A percentile compares a stretch with the other conserved stretches of the same genome.
phyloP scores from a whole-genome alignment of 2,329 filamentous ascomycete species.

The Neoarthrinium moseri region DNA sequence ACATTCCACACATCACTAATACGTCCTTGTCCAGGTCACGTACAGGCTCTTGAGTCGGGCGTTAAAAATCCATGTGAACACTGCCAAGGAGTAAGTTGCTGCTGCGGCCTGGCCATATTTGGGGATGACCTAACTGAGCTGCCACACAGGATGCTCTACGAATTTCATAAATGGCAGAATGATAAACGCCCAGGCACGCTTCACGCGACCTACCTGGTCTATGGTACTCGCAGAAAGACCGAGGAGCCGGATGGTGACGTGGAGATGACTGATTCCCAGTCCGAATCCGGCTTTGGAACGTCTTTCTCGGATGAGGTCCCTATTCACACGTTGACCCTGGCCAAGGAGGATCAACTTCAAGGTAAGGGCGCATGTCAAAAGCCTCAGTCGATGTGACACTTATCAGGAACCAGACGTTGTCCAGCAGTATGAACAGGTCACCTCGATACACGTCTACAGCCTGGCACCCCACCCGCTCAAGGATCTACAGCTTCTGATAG shows the following conservation, averaged over 20 bases:
- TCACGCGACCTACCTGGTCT: slow-evolving; percentile 91
- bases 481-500: slow-evolving; percentile 69
- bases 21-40: slow-evolving; percentile 62
- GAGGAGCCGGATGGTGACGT: slow-evolving; percentile 60
- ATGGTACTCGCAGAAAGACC: slow-evolving; percentile 58
- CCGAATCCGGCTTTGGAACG: slow-evolving; percentile 48
- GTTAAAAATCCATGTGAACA: slow-evolving; percentile 79
- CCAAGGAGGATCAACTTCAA: slow-evolving; percentile 70
- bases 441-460: slow-evolving; percentile 85
- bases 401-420: slow-evolving; percentile 54
- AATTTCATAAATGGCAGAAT: slow-evolving; percentile 80
- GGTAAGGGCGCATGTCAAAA: slow-evolving; percentile 39
- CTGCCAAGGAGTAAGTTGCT: slow-evolving; percentile 77
- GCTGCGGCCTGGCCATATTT: too few species aligned
- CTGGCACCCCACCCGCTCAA: slow-evolving; percentile 69
- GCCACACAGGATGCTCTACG: slow-evolving; percentile 78
- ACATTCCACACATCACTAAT: slow-evolving; percentile 14
- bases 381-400: neutral
- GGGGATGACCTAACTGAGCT: too few species aligned
- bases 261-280: slow-evolving; percentile 67
- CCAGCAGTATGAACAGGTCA: slow-evolving; percentile 67
- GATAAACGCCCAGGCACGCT: slow-evolving; percentile 69
- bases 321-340: slow-evolving; percentile 62
- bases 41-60: slow-evolving; percentile 83
- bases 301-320: slow-evolving; percentile 48